Evolutionary conservation across 75 land plant species (phyloP), one percentile per base, ranked within the genome.

Genomic region (Picea sitchensis): DNA sequence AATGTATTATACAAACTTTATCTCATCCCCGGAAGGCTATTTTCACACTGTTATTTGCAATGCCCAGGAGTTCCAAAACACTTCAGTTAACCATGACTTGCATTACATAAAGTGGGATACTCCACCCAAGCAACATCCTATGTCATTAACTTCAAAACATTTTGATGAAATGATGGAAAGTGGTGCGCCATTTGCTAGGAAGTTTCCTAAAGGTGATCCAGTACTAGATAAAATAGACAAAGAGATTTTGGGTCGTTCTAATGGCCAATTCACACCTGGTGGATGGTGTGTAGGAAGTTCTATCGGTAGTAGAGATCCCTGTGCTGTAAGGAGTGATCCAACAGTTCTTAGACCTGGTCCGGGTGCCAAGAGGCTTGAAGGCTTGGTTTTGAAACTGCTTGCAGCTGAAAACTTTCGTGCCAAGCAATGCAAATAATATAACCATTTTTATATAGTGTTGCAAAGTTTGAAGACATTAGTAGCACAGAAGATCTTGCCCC

Each of bases 121-220:
- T 18, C 96, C 95, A 32, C 93, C 95, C 5, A 95, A 95, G 77
- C 98, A 95, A 71, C 98, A 95, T 76, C 98, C 98, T 1, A 58
- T 84, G 69, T 34, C 77, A 3, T 81, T 93, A n/a, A 64, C 92
- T 36, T 80, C 79, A n/a, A 91, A 88, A 76, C 76, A 91, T 77
- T 93, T 84, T 68, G 78, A 89, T 58, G 79, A 85, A 21, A 93
- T 94, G 96, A 86, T 78, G 30, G 81, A 71, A 14, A 94, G 97
- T 64, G 95, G 97, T 7, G 88, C 88, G 1, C 91, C 93, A 5
- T 94, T 94, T 86, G 97, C 93, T 61, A 85, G 86, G 51, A 85
- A 79, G 59, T 90, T 94, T 69, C 80, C 69, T 12, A 69, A 81
- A 76, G 82, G 91, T 41, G 87, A 87, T 77, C 90, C 87, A 21